phyloP scores from a whole-genome alignment of 2,329 filamentous ascomycete species.

The Basipetospora sp. region DNA sequence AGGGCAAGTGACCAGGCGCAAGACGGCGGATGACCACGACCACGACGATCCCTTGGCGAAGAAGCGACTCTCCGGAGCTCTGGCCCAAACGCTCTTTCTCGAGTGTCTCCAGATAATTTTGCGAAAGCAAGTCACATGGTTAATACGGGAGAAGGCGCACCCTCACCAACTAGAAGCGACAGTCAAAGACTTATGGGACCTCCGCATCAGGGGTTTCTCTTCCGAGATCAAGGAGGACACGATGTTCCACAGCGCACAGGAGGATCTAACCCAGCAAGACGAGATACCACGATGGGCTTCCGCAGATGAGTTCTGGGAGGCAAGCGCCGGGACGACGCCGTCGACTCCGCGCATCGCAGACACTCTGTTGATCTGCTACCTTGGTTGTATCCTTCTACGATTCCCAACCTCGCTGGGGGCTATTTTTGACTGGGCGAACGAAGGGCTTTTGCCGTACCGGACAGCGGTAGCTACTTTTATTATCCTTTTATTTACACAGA shows the following conservation, averaged over 20 bases:
- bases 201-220: slow-evolving; percentile 39
- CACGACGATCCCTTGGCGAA: slow-evolving; percentile 41
- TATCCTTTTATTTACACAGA: background rate
- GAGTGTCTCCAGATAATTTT: slow-evolving; percentile 74
- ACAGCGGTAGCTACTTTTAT: slow-evolving; percentile 37
- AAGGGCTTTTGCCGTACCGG: slow-evolving; percentile 57
- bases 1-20: slow-evolving; percentile 25
- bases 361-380: slow-evolving; percentile 63
- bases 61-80: slow-evolving; percentile 46
- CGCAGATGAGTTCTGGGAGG: slow-evolving; percentile 28
- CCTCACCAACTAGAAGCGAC: slow-evolving; percentile 62
- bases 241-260: slow-evolving; percentile 2
- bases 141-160: slow-evolving; percentile 52
- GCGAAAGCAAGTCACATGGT: slow-evolving; percentile 63
- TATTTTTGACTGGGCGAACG: slow-evolving; percentile 51
- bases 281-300: slow-evolving; percentile 13
- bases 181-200: slow-evolving; percentile 71
- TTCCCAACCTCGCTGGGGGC: slow-evolving; percentile 65
- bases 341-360: slow-evolving; percentile 56
- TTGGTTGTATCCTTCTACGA: slow-evolving; percentile 60
- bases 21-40: slow-evolving; percentile 13
- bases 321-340: slow-evolving; percentile 32
- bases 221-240: slow-evolving; percentile 9
- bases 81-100: slow-evolving; percentile 64
- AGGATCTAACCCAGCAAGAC: background rate